Evolutionary conservation across 805 yeast genomes (phyloP).

Genomic region (Lachancea meyersii): DNA sequence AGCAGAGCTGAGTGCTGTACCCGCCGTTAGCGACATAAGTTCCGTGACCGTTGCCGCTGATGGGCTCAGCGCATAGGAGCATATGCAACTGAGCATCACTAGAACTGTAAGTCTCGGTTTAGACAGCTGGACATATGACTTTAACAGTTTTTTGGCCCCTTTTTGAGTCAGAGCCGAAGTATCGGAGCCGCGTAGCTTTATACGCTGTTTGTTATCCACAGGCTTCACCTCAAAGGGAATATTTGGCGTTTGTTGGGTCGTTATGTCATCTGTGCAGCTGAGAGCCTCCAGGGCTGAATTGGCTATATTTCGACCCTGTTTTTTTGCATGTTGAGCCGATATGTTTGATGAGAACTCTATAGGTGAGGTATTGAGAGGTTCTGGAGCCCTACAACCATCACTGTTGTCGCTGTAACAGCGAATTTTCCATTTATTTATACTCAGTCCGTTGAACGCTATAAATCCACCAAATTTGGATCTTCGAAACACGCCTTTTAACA

Average conservation of each 20-base stretch:
- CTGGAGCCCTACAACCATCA: not conserved
- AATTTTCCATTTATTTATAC: not conserved
- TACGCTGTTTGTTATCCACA: conserved; percentile 24
- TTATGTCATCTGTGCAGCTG: conserved; percentile 31
- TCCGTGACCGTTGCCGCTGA: conserved; percentile 66
- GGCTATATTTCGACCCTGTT: conserved; percentile 12
- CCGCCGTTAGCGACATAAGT: conserved; percentile 66
- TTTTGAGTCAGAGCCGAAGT: conserved; percentile 14
- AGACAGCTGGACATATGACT: conserved; percentile 66
- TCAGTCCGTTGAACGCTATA: not conserved
- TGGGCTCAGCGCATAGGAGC: conserved; percentile 91
- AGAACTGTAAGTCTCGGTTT: conserved; percentile 85
- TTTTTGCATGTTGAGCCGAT: conserved; percentile 8
- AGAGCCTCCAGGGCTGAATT: conserved; percentile 29
- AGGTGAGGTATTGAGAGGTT: conserved; percentile 31
- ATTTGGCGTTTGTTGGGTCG: not conserved
- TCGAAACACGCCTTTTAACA: not conserved
- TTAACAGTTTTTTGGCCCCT: conserved; percentile 24
- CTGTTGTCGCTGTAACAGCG: not conserved
- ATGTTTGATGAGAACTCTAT: conserved; percentile 36
- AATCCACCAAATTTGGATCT: not conserved
- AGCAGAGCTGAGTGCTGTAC: conserved; percentile 84
- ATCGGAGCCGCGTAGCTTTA: conserved; percentile 11
- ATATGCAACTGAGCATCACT: conserved; percentile 85
- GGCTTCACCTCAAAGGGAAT: conserved; percentile 53